Evolutionary conservation across 306 rosid genomes (phyloP), one percentile per base, ranked within the genome.

Genomic region (Herpetospermum pedunculosum): DNA sequence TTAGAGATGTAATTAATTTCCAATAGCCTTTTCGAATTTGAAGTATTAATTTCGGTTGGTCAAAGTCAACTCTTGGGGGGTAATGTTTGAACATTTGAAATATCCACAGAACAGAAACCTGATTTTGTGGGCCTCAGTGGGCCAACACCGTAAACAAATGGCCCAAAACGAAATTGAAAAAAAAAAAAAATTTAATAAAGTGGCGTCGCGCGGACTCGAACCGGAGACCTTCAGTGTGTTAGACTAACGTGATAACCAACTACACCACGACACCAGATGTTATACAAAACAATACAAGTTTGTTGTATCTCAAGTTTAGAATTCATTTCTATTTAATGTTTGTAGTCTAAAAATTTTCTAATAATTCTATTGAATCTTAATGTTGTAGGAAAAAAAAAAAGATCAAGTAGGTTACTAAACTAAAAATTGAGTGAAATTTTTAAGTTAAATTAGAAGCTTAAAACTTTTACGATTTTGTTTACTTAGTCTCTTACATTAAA

Each of bases 231-330:
- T 80, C 94, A 89, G 94, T 89, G 96, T 93, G 92, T 90, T 93
- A 94, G 92, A 91, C 91, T 94, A 86, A 90, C 92, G 91, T 92
- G 95, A 90, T 88, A 88, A 92, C 96, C 95, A 90, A 81, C 89
- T 81, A 85, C 89, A 81, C 89, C 89, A 85, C 86, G 86, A 85
- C 58, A 55, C 65, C 70, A 7, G 32, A 9, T 1, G n/a, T n/a
- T n/a, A n/a, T n/a, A n/a, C n/a, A n/a, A n/a, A n/a, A n/a, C n/a
- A n/a, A n/a, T n/a, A n/a, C n/a, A n/a, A n/a, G n/a, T n/a, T n/a
- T n/a, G n/a, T n/a, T n/a, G n/a, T n/a, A n/a, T n/a, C n/a, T n/a
- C n/a, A n/a, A n/a, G n/a, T n/a, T n/a, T n/a, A n/a, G n/a, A n/a
- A n/a, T n/a, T n/a, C n/a, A n/a, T n/a, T n/a, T n/a, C n/a, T n/a